Percentiles rank a stretch among this genome's conserved stretches.
Conservation (phyloP, 2,329 filamentous ascomycete species). For the Endoconidiophora polonica region DNA sequence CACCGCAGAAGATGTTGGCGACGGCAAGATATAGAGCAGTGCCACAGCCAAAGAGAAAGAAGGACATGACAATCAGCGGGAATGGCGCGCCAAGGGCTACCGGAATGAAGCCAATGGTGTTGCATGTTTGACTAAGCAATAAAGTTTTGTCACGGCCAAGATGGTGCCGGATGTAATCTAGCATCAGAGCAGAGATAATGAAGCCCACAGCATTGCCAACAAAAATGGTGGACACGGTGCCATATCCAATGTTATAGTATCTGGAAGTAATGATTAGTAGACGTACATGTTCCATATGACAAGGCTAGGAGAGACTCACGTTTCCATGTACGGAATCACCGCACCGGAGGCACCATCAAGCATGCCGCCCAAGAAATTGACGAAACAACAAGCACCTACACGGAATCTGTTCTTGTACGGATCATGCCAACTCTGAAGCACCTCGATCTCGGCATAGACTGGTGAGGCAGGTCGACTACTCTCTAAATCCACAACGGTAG, state of each 20-base stretch:
- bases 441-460: conserved; percentile 24
- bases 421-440: conserved; percentile 40
- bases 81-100: conserved; percentile 56
- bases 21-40: conserved; percentile 39
- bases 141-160: conserved; percentile 51
- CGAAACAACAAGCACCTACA: conserved; percentile 44
- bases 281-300: too few species aligned
- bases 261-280: conserved; percentile 18
- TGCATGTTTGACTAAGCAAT: conserved; percentile 37
- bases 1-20: conserved; percentile 41
- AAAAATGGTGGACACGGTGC: conserved; percentile 66
- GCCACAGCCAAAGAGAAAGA: conserved; percentile 49
- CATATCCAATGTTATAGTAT: conserved; percentile 60
- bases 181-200: conserved; percentile 51
- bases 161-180: conserved; percentile 44
- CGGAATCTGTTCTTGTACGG: conserved; percentile 55
- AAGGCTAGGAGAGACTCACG: conserved; percentile 20
- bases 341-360: conserved; percentile 64
- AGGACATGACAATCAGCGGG: conserved; percentile 46
- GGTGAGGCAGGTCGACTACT: conserved; percentile 36
- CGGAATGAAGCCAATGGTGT: conserved; percentile 45
- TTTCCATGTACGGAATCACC: conserved; percentile 66
- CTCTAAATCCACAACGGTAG: conserved; percentile 26
- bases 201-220: conserved; percentile 63
- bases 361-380: conserved; percentile 53